These are phyloP conservation scores for Magnaporthiopsis incrustans DNA, from an alignment of 2,329 filamentous ascomycete genomes.

Conservation along the genomic window DNA sequence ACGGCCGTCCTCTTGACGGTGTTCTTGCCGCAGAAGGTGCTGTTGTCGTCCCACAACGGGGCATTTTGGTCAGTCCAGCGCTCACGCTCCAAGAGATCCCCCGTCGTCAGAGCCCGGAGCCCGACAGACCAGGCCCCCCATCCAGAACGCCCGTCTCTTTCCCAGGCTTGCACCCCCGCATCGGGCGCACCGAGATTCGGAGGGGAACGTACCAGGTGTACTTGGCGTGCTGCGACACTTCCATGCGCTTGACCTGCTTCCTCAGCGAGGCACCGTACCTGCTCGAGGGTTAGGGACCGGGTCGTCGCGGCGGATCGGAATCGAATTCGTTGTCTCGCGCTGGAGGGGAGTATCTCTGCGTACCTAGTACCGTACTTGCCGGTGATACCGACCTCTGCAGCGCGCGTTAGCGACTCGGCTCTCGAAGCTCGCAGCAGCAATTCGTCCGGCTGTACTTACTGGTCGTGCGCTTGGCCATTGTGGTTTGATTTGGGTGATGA, in stretches of 20 bases:
- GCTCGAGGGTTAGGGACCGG: constrained; percentile 2
- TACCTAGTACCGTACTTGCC: constrained; percentile 10
- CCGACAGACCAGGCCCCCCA: no score
- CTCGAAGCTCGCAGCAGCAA: neutral
- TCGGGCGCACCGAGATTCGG: neutral
- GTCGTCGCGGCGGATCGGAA: neutral
- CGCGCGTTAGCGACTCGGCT: neutral
- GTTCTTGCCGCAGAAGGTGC: constrained; percentile 9
- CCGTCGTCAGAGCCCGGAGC: neutral
- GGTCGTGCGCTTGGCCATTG: constrained; percentile 9
- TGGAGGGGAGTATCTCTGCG: constrained; percentile 1
- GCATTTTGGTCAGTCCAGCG: neutral
- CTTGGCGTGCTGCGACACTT: constrained; percentile 9
- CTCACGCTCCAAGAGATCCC: neutral
- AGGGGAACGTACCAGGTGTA: constrained; percentile 8
- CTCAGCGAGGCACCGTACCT: constrained; percentile 10
- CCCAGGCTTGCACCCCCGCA: neutral
- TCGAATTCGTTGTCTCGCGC: neutral
- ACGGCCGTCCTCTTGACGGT: constrained; percentile 9
- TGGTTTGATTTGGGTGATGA: constrained; percentile 5
- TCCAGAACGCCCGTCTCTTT: neutral
- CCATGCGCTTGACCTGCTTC: constrained; percentile 10
- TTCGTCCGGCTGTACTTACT: constrained; percentile 1
- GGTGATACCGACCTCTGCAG: constrained; percentile 10
- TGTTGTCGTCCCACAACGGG: neutral